Percentiles rank a stretch among this genome's conserved stretches.
Conservation (phyloP, 2,329 filamentous ascomycete species). For the Lasiodiplodia sp. region DNA sequence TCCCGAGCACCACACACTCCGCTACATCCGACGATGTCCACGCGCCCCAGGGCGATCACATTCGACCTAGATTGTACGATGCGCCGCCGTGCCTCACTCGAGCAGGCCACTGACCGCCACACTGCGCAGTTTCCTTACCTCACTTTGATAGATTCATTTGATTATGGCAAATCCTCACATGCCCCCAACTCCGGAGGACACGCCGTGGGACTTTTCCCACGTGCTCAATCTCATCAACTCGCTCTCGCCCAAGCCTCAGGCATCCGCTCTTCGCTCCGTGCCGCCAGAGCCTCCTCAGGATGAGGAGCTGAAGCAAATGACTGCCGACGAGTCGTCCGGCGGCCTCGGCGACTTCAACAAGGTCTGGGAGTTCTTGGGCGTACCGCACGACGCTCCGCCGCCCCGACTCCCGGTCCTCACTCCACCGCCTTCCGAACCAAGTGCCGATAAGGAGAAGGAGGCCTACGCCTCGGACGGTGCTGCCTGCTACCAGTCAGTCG, state of each 20-base stretch:
- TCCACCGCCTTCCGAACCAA: slow-evolving; percentile 30
- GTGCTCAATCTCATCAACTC: slow-evolving; percentile 52
- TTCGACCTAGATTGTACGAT: slow-evolving; percentile 18
- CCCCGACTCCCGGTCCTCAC: slow-evolving; percentile 35
- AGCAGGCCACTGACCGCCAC: slow-evolving; percentile 14
- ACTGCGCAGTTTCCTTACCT: slow-evolving; percentile 14
- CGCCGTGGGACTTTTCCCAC: slow-evolving; percentile 56
- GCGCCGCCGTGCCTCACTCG: slow-evolving; percentile 12
- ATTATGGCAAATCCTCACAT: slow-evolving; percentile 35
- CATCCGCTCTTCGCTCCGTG: neutral
- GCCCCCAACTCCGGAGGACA: slow-evolving; percentile 45
- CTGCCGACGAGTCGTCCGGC: slow-evolving; percentile 16
- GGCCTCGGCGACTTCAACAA: slow-evolving; percentile 55
- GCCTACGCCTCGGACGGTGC: slow-evolving; percentile 55
- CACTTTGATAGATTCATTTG: slow-evolving; percentile 4
- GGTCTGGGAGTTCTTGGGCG: slow-evolving; percentile 54
- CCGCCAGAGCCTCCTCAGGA: slow-evolving; percentile 9
- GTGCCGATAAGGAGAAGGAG: slow-evolving; percentile 31
- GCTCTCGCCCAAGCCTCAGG: slow-evolving; percentile 30
- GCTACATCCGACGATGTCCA: slow-evolving; percentile 16
- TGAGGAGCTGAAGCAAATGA: neutral
- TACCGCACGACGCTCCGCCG: slow-evolving; percentile 36
- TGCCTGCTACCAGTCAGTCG: slow-evolving; percentile 36
- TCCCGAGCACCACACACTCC: neutral
- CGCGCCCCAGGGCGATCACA: neutral